Percentiles rank a stretch among this genome's conserved stretches.
phyloP scores from a whole-genome alignment of 2,329 filamentous ascomycete species.

The Phialophora verrucosa region DNA sequence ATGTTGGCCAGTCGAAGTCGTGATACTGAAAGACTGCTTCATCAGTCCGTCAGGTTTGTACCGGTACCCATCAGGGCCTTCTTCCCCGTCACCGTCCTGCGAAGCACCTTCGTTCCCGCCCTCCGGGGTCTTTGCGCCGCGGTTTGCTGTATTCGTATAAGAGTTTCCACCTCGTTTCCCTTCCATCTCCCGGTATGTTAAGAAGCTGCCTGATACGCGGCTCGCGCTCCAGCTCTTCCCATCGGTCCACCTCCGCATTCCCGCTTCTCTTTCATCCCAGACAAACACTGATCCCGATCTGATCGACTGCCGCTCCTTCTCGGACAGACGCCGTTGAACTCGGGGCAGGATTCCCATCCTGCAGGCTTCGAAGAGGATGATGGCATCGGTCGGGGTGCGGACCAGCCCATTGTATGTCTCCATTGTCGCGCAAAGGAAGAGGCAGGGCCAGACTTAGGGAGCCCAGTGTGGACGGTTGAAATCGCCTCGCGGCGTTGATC shows the following conservation, averaged over 20 bases:
- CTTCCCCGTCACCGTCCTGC: slow-evolving; percentile 70
- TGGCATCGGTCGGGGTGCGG: slow-evolving; percentile 93
- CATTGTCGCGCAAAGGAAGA: slow-evolving; percentile 59
- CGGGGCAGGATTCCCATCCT: slow-evolving; percentile 85
- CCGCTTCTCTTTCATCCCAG: slow-evolving; percentile 98
- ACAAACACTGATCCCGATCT: slow-evolving; percentile 97
- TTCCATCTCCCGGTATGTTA: slow-evolving; percentile 98
- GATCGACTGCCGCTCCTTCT: slow-evolving; percentile 96
- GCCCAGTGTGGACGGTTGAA: neutral
- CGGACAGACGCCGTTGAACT: slow-evolving; percentile 89
- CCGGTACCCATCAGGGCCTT: slow-evolving; percentile 81
- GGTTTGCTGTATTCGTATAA: slow-evolving; percentile 63
- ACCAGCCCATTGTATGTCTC: slow-evolving; percentile 97
- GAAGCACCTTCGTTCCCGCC: slow-evolving; percentile 80
- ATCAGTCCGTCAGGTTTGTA: slow-evolving; percentile 97
- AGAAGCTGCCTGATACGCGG: slow-evolving; percentile 93
- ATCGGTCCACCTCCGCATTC: slow-evolving; percentile 98
- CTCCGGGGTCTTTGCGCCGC: slow-evolving; percentile 78
- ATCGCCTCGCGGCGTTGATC: slow-evolving; percentile 1
- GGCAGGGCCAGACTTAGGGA: neutral
- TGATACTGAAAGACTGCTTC: slow-evolving; percentile 99
- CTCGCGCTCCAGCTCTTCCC: slow-evolving; percentile 99
- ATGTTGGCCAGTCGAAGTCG: slow-evolving; percentile 85
- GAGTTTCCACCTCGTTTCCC: slow-evolving; percentile 84
- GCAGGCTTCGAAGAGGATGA: slow-evolving; percentile 98